Conservation (phyloP, 306 rosid genomes). For the Leucaena leucocephala region DNA sequence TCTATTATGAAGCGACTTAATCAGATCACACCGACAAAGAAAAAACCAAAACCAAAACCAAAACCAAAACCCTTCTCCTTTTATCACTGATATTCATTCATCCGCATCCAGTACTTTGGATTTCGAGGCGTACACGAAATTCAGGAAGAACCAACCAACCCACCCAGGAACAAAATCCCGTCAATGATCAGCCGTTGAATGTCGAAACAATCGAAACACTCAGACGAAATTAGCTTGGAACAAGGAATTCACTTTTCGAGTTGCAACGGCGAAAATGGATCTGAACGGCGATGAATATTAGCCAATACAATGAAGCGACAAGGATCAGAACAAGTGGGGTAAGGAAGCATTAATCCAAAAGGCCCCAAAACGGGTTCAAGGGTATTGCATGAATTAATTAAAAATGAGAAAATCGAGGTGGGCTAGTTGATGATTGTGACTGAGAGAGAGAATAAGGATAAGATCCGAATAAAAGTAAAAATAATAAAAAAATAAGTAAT, state of each 20-base stretch:
- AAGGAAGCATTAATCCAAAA: neutral
- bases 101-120: neutral
- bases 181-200: neutral
- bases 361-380: neutral
- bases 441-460: neutral
- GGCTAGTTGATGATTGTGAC: conserved; percentile 29
- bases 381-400: neutral
- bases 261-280: neutral
- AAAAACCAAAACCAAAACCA: neutral
- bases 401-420: conserved; percentile 2
- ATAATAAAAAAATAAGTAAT: neutral
- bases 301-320: neutral
- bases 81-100: neutral
- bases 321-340: neutral
- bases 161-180: neutral
- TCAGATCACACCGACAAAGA: neutral
- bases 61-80: neutral
- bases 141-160: neutral
- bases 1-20: conserved; percentile 6
- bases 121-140: neutral
- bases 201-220: neutral
- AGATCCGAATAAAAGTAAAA: neutral
- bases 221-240: neutral
- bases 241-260: neutral
- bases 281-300: neutral